A percentile compares a stretch with the other conserved stretches of the same genome.
Evolutionary conservation across 139 green algal genomes (phyloP).

Genomic region (Pseudopediastrum boryanum): DNA sequence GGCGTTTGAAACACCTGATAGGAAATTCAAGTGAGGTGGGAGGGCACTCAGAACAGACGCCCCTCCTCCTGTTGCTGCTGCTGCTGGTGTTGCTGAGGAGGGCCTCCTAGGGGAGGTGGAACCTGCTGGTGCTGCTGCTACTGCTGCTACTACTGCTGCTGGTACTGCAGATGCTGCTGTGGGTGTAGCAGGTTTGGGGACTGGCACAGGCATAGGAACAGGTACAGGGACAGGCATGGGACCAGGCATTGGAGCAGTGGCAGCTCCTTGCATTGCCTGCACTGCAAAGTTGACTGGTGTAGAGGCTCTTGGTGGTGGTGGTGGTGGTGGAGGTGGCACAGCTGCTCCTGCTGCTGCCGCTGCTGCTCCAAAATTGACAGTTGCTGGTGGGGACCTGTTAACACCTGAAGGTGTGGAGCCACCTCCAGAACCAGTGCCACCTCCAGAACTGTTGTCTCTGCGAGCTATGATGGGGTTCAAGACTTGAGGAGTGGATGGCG

Average conservation of each 20-base stretch:
- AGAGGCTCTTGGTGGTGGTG: neutral
- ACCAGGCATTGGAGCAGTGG: too few species aligned
- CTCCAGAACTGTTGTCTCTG: too few species aligned
- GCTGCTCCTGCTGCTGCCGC: neutral
- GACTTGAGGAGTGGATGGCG: too few species aligned
- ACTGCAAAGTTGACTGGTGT: neutral
- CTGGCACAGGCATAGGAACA: neutral
- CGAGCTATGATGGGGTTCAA: too few species aligned
- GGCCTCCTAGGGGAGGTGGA: too few species aligned
- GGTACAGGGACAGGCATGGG: neutral
- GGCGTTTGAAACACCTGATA: too few species aligned
- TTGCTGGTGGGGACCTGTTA: neutral
- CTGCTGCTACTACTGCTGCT: neutral
- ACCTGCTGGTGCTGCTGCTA: neutral
- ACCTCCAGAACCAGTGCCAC: too few species aligned
- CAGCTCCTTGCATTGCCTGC: too few species aligned
- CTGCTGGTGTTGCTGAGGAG: too few species aligned
- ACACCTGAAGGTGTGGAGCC: neutral
- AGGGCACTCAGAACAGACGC: too few species aligned
- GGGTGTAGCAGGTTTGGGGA: neutral
- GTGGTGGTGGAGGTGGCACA: neutral
- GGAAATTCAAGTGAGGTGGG: too few species aligned
- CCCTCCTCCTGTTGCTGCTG: too few species aligned
- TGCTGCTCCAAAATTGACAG: neutral
- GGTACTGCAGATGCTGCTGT: neutral